Percentiles rank a stretch among this genome's conserved stretches.
phyloP scores from a whole-genome alignment of 164 flowering plant species.

The Cinnamomum micranthum region DNA sequence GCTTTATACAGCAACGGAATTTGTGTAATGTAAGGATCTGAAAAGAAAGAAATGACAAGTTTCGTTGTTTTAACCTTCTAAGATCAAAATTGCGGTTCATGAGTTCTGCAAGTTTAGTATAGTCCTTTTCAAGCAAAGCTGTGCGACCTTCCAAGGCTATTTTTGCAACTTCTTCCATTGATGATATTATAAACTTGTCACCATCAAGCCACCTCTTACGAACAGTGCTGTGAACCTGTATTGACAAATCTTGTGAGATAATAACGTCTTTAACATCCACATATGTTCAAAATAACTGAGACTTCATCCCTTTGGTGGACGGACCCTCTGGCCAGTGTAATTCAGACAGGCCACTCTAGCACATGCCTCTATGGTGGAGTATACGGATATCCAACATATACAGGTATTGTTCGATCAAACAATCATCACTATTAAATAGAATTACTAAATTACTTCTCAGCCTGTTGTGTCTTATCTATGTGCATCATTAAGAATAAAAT shows the following conservation, averaged over 20 bases:
- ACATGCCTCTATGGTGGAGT: too few species aligned
- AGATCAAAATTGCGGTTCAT: constrained; percentile 92
- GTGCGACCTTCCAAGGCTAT: constrained; percentile 62
- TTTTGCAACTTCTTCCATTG: constrained; percentile 77
- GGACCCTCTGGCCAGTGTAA: too few species aligned
- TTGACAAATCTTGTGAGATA: background rate
- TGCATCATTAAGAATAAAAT: background rate
- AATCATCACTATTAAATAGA: background rate
- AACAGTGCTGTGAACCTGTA: constrained; percentile 90
- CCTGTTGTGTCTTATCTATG: background rate
- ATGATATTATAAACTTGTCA: constrained; percentile 68
- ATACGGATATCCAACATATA: too few species aligned
- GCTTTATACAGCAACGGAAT: too few species aligned
- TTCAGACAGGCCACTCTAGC: too few species aligned
- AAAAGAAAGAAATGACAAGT: too few species aligned
- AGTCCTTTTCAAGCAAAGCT: constrained; percentile 57
- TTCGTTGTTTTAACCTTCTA: constrained; percentile 48
- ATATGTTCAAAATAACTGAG: background rate
- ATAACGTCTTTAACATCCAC: background rate
- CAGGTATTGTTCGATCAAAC: background rate
- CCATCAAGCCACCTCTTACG: constrained; percentile 92
- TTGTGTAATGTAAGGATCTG: too few species aligned
- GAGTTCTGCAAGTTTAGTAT: constrained; percentile 55
- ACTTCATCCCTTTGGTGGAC: too few species aligned
- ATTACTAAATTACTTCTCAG: background rate